These are phyloP conservation scores for Globisporangium abappressorium DNA, from an alignment of 352 stramenopile genomes.

Conservation along the genomic window DNA sequence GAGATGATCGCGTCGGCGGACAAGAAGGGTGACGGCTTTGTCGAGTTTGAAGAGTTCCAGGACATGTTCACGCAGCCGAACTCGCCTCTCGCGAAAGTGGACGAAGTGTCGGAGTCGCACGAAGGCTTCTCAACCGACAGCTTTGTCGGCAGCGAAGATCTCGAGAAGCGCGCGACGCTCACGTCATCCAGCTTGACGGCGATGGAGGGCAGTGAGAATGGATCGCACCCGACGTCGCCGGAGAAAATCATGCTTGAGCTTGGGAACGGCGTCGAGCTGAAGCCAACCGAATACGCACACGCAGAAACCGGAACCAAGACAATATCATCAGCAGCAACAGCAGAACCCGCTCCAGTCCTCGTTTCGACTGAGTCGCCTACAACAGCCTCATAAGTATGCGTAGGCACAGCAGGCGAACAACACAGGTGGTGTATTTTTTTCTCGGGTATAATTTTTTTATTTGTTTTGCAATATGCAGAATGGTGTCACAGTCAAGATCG, in stretches of 20 bases:
- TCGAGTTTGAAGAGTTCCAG: slow-evolving; percentile 91
- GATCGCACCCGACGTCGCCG: slow-evolving; percentile 1
- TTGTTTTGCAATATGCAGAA: background rate
- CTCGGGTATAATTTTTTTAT: background rate
- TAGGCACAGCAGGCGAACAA: background rate
- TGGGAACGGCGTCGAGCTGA: background rate
- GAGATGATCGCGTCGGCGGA: slow-evolving; percentile 90
- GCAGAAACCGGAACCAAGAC: background rate
- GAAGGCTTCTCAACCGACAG: slow-evolving; percentile 23
- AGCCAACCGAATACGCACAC: background rate
- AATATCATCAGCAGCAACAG: slow-evolving; percentile 2
- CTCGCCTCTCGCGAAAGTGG: slow-evolving; percentile 33
- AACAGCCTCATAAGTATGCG: slow-evolving; percentile 4
- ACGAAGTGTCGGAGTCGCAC: slow-evolving; percentile 25
- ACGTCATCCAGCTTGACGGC: slow-evolving; percentile 13
- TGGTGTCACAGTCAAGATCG: background rate
- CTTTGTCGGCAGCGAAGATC: slow-evolving; percentile 20
- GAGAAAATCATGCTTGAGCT: background rate
- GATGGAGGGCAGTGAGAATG: slow-evolving; percentile 7
- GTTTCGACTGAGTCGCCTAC: slow-evolving; percentile 1
- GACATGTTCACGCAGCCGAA: slow-evolving; percentile 48
- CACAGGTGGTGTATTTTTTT: background rate
- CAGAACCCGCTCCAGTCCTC: background rate
- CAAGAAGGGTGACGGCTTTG: slow-evolving; percentile 68
- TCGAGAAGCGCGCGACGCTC: slow-evolving; percentile 22